phyloP scores from a whole-genome alignment of 2,329 filamentous ascomycete species.

The Pyrenophora seminiperda region DNA sequence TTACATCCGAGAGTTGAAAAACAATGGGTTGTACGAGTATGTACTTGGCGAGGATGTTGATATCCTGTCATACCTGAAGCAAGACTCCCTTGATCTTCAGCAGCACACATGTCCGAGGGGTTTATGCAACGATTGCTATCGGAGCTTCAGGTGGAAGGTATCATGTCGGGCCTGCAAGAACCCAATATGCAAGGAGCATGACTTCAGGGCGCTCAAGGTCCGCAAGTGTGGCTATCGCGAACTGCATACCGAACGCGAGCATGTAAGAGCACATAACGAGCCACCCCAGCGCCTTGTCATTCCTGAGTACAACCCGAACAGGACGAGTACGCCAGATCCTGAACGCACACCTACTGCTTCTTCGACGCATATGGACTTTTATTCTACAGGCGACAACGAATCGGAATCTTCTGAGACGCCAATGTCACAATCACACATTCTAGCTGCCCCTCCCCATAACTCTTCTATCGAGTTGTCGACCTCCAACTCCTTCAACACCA shows the following conservation, averaged over 20 bases:
- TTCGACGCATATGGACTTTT: conserved; percentile 29
- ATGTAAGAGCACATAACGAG: conserved; percentile 44
- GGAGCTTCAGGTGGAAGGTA: conserved; percentile 64
- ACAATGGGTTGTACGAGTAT: conserved; percentile 50
- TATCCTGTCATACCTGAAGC: conserved; percentile 47
- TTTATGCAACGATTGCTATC: conserved; percentile 63
- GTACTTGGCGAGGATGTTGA: conserved; percentile 50
- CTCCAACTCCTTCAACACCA: conserved; percentile 33
- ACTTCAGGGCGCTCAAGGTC: conserved; percentile 61
- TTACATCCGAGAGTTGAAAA: conserved; percentile 48
- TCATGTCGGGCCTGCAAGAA: conserved; percentile 62
- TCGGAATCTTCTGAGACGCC: conserved; percentile 36
- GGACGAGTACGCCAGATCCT: conserved; percentile 26
- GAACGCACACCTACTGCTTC: conserved; percentile 34
- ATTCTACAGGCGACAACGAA: conserved; percentile 31
- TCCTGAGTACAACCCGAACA: conserved; percentile 45
- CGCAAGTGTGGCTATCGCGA: conserved; percentile 64
- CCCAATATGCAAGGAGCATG: conserved; percentile 64
- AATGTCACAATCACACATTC: conserved; percentile 45
- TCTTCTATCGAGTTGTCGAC: conserved; percentile 39
- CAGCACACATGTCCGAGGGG: conserved; percentile 59
- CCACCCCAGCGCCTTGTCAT: conserved; percentile 42
- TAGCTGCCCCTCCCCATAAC: conserved; percentile 29
- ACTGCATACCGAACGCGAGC: conserved; percentile 56
- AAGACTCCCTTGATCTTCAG: conserved; percentile 51